phyloP scores from a whole-genome alignment of 2,329 filamentous ascomycete species.

The Cadophora malorum region DNA sequence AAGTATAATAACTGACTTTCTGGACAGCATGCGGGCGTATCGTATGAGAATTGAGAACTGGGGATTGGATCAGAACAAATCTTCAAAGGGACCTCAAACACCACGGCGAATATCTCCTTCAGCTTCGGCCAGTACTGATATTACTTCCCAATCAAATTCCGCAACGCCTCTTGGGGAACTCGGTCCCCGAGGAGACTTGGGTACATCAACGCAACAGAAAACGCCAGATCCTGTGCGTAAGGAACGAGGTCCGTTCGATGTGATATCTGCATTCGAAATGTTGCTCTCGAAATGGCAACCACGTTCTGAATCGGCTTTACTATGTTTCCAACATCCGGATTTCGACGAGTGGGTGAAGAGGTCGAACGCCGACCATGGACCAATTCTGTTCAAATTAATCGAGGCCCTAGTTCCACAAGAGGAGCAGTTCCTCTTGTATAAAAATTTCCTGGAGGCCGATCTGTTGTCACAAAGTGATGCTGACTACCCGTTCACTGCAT shows the following conservation, averaged over 20 bases:
- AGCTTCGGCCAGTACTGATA: background rate
- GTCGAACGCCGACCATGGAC: slow-evolving; percentile 19
- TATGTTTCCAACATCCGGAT: slow-evolving; percentile 28
- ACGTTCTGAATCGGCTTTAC: slow-evolving; percentile 28
- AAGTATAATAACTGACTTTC: background rate
- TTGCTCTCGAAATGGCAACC: slow-evolving; percentile 35
- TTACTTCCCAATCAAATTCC: background rate
- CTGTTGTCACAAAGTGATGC: slow-evolving; percentile 8
- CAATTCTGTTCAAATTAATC: slow-evolving; percentile 34
- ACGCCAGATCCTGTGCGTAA: background rate
- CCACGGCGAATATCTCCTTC: background rate
- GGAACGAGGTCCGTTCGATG: slow-evolving; percentile 15
- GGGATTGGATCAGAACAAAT: slow-evolving; percentile 28
- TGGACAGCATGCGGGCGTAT: slow-evolving; percentile 29
- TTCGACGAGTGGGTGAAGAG: slow-evolving; percentile 26
- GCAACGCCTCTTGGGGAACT: background rate
- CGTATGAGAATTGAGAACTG: slow-evolving; percentile 27
- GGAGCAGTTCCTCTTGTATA: slow-evolving; percentile 32
- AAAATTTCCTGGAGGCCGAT: slow-evolving; percentile 33
- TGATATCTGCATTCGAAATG: slow-evolving; percentile 25
- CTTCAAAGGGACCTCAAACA: slow-evolving; percentile 5
- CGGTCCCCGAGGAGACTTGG: background rate
- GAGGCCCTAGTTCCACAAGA: slow-evolving; percentile 32
- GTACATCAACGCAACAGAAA: background rate
- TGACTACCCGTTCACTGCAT: slow-evolving; percentile 17